Base-by-base conservation (phyloP, 2,329 filamentous ascomycete genomes). In the Trichoderma semiorbis region DNA sequence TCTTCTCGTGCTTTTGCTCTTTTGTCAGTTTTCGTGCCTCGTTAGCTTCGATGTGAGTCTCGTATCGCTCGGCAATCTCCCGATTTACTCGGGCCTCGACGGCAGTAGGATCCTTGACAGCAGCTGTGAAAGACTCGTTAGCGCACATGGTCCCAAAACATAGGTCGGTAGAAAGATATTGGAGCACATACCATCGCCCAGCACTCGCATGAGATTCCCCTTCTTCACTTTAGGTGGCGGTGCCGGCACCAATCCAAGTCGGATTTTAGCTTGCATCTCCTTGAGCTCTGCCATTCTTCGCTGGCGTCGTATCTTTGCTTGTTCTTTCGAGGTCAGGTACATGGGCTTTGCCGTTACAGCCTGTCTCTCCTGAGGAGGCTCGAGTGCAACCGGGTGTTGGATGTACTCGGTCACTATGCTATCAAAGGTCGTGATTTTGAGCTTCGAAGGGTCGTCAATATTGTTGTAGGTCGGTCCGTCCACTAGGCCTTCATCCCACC, bases 201-300 rank as follows among this genome's bases (percentile, higher is more conserved):
- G 87, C 34, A 99, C 96, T 72, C 95, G 92, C 96, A 99, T 99
- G 79, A 99, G 88, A 81, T 99, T 99, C 72, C 92, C 93, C 82
- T 97, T 97, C 84, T 98, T 98, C 76, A 99, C 94, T 82, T 98
- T 99, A 12, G 96, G 95, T 30, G 95, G 92, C 32, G 95, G 94
- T 24, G 95, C 93, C 3, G 95, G 94, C 73, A 95, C 92, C 16
- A 99, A 87, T 24, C 96, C 96, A 12, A 99, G 85, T 72, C 95
- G 89, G 74, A 98, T 96, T 84, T 99, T 98, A 47, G 95, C 95
- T 82, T 99, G 96, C 79, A 95, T 91, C 82, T 99, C 97, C 81
- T 98, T 98, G 74, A 97, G 85, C 74, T 98, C 94, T 53, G 93
- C 95, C 89, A 95, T 95, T 75, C 97, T 90, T 69, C 94, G 90